Base-by-base conservation (phyloP, 2,329 filamentous ascomycete species). In the Penicillium sp. region DNA sequence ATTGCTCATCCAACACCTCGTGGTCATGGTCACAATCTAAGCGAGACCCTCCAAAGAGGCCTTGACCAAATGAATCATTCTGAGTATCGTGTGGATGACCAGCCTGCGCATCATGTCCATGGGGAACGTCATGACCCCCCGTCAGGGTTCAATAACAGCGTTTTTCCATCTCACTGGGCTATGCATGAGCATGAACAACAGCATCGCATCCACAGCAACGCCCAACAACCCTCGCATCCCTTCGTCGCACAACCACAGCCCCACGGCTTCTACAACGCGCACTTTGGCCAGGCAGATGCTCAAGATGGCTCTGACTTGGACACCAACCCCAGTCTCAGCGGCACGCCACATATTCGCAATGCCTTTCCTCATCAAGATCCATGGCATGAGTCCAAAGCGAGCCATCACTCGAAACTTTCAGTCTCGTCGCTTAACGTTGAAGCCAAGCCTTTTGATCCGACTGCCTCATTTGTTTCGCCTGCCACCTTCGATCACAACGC, bases 381-480 rank as follows among this genome's bases (percentile, higher is more conserved):
- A 5, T 70, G 65, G 64, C 67, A 70, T 42, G 62, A 66, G 46
- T 41, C 63, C 13, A 62, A 66, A 43, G 55, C 59, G 18, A 69
- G 65, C 9, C 86, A 90, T 61, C 77, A 75, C 13, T 85, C 83
- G 63, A 88, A 85, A 59, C 75, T 83, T 3, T 90, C 76, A 0
- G 68, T 84, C 38, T 88, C 89, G 1, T 90, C 84, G 57, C 79
- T 97, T 58, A 97, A 97, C 60, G 90, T 94, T 28, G 82, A 85
- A 53, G 91, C 91, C 0, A 86, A 90, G 40, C 88, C 93, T 62
- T 96, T 96, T 75, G 88, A 85, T 47, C 79, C 80, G 5, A 67
- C 68, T 33, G 71, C 71, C 12, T 72, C 75, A 2, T 80, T 80
- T 57, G 71, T 69, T 38, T 70, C 76, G 12, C 70, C 67, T 12